A percentile compares a stretch with the other conserved stretches of the same genome.
These are phyloP conservation scores for Candida pseudoviswanathii DNA, from an alignment of 1,139 yeast species.

Conservation along the genomic window DNA sequence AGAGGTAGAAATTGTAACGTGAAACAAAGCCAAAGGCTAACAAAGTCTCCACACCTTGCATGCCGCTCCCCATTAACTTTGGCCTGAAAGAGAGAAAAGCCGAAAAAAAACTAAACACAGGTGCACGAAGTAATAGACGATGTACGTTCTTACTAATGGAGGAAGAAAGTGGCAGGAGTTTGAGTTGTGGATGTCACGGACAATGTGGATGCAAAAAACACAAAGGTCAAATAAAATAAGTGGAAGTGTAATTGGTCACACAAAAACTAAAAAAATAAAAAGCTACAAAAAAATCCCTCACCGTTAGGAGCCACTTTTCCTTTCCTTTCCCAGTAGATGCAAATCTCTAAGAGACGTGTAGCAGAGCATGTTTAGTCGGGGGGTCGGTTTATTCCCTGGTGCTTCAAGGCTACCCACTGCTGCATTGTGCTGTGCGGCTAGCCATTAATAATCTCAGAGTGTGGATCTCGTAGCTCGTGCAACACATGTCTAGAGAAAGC, in stretches of 20 bases:
- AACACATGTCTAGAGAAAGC: too few species aligned
- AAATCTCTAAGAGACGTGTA: background rate
- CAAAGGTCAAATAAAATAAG: background rate
- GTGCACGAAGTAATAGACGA: background rate
- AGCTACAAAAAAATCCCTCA: constrained; percentile 1
- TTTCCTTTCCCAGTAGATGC: too few species aligned
- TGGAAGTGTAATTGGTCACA: background rate
- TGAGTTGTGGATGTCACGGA: background rate
- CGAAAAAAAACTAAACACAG: too few species aligned
- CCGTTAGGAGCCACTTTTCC: background rate
- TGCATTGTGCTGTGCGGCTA: too few species aligned
- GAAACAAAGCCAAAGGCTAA: background rate
- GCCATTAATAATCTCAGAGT: too few species aligned
- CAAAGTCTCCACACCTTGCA: too few species aligned
- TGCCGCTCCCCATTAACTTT: too few species aligned
- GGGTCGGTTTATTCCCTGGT: background rate
- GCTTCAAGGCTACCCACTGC: background rate
- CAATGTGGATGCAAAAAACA: constrained; percentile 7
- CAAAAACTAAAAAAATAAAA: background rate
- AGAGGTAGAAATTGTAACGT: background rate
- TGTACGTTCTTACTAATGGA: background rate
- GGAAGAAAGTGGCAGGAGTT: background rate
- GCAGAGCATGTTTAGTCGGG: background rate
- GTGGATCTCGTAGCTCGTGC: too few species aligned
- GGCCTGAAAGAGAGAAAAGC: background rate